Conservation (phyloP, 1,139 yeast genomes). For the Hanseniaspora gamundiae region DNA sequence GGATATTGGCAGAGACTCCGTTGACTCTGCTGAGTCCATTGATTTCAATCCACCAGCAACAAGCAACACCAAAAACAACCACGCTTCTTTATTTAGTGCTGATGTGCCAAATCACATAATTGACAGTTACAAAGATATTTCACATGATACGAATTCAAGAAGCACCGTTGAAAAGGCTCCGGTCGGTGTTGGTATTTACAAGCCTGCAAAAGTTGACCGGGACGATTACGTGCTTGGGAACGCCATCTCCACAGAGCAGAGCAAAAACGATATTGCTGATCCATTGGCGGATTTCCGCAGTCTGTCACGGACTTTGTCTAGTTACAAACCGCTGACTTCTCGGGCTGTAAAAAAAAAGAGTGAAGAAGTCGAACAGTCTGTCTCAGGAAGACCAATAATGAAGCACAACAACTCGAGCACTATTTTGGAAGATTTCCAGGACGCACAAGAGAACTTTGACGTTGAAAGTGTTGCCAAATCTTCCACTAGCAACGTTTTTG, state of each 20-base stretch:
- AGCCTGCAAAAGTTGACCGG: constrained; percentile 1
- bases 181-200: neutral
- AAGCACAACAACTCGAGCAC: neutral
- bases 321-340: constrained; percentile 4
- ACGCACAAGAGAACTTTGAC: neutral
- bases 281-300: constrained; percentile 10
- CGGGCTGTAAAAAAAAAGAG: neutral
- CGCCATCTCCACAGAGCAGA: constrained; percentile 10
- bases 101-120: neutral
- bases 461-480: neutral
- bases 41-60: neutral
- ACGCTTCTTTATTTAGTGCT: neutral
- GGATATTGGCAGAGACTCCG: neutral
- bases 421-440: neutral
- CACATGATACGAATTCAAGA: neutral
- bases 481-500: constrained; percentile 17
- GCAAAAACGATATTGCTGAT: constrained; percentile 7
- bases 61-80: neutral
- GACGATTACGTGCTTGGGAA: constrained; percentile 7
- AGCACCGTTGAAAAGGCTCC: neutral
- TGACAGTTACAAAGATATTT: neutral
- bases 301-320: constrained; percentile 10
- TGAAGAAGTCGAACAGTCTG: neutral
- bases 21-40: neutral
- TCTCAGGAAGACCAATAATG: constrained; percentile 2